Percentiles rank a stretch among this genome's conserved stretches.
Conservation (phyloP, 2,329 filamentous ascomycete species). For the Neoscytalidium dimidiatum region DNA sequence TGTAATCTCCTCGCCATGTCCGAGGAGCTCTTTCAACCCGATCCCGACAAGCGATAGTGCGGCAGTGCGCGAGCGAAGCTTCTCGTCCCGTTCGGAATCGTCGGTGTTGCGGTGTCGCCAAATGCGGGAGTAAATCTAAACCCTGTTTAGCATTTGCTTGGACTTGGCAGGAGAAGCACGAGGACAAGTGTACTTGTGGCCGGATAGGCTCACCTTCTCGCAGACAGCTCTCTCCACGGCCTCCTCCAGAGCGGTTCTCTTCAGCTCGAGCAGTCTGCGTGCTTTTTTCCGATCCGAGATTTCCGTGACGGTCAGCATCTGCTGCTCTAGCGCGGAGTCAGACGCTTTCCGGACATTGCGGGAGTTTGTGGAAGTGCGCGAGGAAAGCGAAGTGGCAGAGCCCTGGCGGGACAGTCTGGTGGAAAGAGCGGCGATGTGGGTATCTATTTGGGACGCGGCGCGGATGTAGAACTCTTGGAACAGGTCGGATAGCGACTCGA, state of each 20-base stretch:
- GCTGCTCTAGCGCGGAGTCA: conserved; percentile 58
- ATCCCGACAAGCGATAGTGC: conserved; percentile 91
- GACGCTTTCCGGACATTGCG: conserved; percentile 37
- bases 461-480: conserved; percentile 93
- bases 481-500: conserved; percentile 78
- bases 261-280: conserved; percentile 75
- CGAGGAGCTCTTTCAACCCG: conserved; percentile 76
- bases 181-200: background rate
- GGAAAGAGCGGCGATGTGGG: conserved; percentile 80
- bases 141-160: conserved; percentile 24
- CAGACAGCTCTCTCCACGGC: conserved; percentile 85
- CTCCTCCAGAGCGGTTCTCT: conserved; percentile 78
- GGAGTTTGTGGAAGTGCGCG: conserved; percentile 52
- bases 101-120: conserved; percentile 90
- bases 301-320: conserved; percentile 90
- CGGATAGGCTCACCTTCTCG: conserved; percentile 57
- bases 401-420: conserved; percentile 71
- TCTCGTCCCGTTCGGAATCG: conserved; percentile 93
- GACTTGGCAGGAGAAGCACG: conserved; percentile 36
- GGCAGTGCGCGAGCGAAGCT: conserved; percentile 89
- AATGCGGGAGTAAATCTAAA: conserved; percentile 69
- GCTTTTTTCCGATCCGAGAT: conserved; percentile 78
- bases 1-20: conserved; percentile 56
- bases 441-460: conserved; percentile 79
- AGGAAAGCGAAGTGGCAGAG: conserved; percentile 52